Evolutionary conservation across 768 basidiomycete genomes (phyloP), one percentile per base, ranked within the genome.

Genomic region (Cubamyces sp.): DNA sequence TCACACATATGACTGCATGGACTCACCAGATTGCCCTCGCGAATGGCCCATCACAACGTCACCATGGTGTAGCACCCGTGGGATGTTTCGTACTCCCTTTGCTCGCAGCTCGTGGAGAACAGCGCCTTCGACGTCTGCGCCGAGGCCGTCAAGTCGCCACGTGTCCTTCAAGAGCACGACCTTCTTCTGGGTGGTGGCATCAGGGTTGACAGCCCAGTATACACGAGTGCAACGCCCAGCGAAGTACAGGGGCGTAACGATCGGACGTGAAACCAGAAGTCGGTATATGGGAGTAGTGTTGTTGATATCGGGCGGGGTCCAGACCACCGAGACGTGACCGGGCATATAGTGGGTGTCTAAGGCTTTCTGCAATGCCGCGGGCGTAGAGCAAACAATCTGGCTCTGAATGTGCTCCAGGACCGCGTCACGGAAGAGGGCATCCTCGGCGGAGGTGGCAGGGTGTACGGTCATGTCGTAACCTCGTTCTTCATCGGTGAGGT

Each of bases 161-260:
- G 62, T 64, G 47, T 64, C 62, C 53, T 64, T 64, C 8, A 64
- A 47, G 25, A 64, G 16, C 5, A 51, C 43, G 16, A 64, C 39
- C 9, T 15, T 15, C 5, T 34, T 8, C 5, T 41, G 26, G 8
- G 16, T 12, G 2, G 3, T 14, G 16, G 3, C 11, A 34, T 26
- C 15, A 8, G 19, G 41, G 16, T 39, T 12, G 5, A 64, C 57
- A 2, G 57, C 62, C 62, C 62, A 64, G 46, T 64, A 64, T 1
- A 52, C 45, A 1, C 57, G 57, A 25, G 62, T 64, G 6, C 34
- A 45, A 3, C 62, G 57, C 14, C 62, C 53, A 9, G 25, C 30
- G 25, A 64, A 4, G 3, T 52, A 54, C 5, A 55, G 26, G 12
- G 63, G 63, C 0, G 23, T 7, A 0, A 41, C 16, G 18, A 60